Evolutionary conservation across 305 asterid genomes (phyloP).

Genomic region (Solanum hybrid): DNA sequence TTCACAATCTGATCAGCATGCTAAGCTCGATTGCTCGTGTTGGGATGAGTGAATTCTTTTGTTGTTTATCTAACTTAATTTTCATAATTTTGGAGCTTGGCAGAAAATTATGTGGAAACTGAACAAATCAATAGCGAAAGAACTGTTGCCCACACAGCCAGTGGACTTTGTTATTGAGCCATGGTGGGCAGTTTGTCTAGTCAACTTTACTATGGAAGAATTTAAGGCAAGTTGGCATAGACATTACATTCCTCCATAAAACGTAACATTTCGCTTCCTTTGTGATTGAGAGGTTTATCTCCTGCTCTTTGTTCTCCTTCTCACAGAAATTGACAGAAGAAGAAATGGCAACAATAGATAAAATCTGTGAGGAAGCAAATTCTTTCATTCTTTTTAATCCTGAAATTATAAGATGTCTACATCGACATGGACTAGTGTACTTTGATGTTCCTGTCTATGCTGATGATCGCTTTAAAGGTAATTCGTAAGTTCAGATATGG

Average conservation of each 20-base stretch:
- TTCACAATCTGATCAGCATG: not conserved
- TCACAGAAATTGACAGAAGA: conserved; percentile 90
- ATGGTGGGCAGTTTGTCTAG: conserved; percentile 99
- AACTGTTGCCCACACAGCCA: conserved; percentile 84
- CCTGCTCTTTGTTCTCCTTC: conserved; percentile 6
- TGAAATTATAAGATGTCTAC: conserved; percentile 70
- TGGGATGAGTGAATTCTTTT: not conserved
- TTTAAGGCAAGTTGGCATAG: not conserved
- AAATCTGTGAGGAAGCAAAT: conserved; percentile 92
- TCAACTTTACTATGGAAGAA: conserved; percentile 20
- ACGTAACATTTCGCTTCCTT: not conserved
- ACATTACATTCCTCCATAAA: not conserved
- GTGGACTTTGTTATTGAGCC: conserved; percentile 87
- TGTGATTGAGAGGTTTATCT: not conserved
- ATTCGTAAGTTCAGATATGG: not conserved
- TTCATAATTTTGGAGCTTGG: conserved; percentile 39
- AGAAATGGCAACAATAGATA: conserved; percentile 94
- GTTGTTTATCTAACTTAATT: conserved; percentile 17
- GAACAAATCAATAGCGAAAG: conserved; percentile 96
- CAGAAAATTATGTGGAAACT: conserved; percentile 99
- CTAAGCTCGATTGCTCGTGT: not conserved
- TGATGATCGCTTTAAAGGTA: conserved; percentile 97
- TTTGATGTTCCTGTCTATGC: conserved; percentile 93
- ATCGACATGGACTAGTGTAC: conserved; percentile 82
- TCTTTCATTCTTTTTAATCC: conserved; percentile 84